Evolutionary conservation across 371 early-diverging fungal species (phyloP).

Genomic region (Mortierella polycephala): DNA sequence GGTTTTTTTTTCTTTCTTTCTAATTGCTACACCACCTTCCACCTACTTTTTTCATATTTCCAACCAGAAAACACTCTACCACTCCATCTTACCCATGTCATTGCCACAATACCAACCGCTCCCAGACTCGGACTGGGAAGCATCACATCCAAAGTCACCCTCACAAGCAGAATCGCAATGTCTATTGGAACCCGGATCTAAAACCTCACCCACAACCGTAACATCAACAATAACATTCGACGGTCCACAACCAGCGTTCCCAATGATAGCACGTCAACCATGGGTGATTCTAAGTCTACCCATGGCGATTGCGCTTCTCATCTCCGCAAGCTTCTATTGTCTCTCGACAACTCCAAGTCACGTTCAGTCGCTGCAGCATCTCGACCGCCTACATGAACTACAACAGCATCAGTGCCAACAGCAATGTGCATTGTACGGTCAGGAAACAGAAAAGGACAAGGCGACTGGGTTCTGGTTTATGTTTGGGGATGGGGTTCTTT

Average conservation of each 20-base stretch:
- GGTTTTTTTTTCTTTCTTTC: too few relatives aligned
- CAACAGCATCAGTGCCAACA: background rate
- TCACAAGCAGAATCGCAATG: background rate
- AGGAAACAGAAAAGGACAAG: too few relatives aligned
- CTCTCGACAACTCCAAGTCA: slow-evolving; percentile 5
- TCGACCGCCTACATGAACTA: background rate
- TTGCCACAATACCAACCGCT: background rate
- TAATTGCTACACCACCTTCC: too few relatives aligned
- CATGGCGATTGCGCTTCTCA: slow-evolving; percentile 14
- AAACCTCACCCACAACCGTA: background rate
- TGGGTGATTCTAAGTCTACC: slow-evolving; percentile 25
- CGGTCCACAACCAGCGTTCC: background rate
- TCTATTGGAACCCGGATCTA: background rate
- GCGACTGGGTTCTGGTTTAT: too few relatives aligned
- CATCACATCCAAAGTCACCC: background rate
- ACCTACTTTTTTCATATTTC: too few relatives aligned
- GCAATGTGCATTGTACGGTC: too few relatives aligned
- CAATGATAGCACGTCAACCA: background rate
- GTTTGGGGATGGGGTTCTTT: too few relatives aligned
- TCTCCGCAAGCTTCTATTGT: slow-evolving; percentile 23
- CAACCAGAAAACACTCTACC: too few relatives aligned
- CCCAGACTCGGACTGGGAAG: background rate
- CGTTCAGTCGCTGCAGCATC: background rate
- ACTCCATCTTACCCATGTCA: too few relatives aligned
- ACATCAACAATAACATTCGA: background rate